Evolutionary conservation across 2,329 filamentous ascomycete genomes (phyloP).

Genomic region (Penicillium decumbens): DNA sequence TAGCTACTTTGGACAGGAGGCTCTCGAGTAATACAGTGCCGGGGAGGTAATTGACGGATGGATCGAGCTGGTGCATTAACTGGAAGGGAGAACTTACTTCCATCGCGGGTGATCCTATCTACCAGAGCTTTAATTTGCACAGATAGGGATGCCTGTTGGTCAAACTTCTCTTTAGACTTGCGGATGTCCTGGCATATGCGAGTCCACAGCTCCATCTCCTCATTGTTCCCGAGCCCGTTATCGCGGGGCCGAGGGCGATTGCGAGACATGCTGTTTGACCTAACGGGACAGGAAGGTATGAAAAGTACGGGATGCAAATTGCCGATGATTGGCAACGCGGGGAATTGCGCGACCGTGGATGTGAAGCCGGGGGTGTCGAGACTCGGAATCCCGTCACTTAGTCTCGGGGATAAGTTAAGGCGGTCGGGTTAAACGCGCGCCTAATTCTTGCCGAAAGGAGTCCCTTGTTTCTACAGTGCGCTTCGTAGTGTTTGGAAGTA

Average conservation of each 20-base stretch:
- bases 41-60: not conserved
- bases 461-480: not conserved
- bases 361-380: not conserved
- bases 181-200: slow-evolving; percentile 41
- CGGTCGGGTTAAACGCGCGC: slow-evolving; percentile 15
- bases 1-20: slow-evolving; percentile 8
- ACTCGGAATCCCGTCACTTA: slow-evolving; percentile 3
- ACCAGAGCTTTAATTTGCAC: slow-evolving; percentile 41
- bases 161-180: slow-evolving; percentile 44
- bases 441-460: slow-evolving; percentile 3
- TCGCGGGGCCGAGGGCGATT: slow-evolving; percentile 42
- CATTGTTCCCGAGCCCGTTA: slow-evolving; percentile 43
- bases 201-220: slow-evolving; percentile 45
- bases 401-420: slow-evolving; percentile 10
- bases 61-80: not conserved
- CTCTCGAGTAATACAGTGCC: not conserved
- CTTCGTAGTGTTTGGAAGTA: not conserved
- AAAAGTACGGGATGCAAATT: not conserved
- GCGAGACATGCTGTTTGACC: slow-evolving; percentile 34
- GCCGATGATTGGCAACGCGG: not conserved
- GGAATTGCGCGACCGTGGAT: not conserved
- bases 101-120: slow-evolving; percentile 43
- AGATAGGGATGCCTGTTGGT: slow-evolving; percentile 38
- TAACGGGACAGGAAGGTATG: not conserved
- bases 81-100: slow-evolving; percentile 33